Evolutionary conservation across 345 rosid genomes (phyloP).

Genomic region (Eucalyptus globulus): DNA sequence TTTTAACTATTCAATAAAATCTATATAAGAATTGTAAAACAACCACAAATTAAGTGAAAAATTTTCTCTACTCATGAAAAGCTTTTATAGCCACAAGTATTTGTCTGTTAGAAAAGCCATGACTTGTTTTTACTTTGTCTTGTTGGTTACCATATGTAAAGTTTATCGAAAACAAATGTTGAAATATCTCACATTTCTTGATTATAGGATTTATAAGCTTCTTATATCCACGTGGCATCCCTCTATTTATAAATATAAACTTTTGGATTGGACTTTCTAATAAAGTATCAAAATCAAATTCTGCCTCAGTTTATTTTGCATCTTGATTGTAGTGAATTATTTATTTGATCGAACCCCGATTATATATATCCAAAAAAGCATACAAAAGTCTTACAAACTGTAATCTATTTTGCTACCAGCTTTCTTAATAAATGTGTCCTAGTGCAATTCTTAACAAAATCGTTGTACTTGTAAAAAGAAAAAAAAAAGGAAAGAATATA

Average conservation of each 20-base stretch:
- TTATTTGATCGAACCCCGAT: not conserved
- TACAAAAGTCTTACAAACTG: not conserved
- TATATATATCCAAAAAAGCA: not conserved
- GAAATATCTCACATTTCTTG: not conserved
- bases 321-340: not conserved
- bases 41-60: not conserved
- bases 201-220: not conserved
- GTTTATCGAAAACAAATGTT: no score
- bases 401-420: not conserved
- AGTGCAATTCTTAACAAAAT: not conserved
- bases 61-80: not conserved
- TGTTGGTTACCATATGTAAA: not conserved
- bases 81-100: not conserved
- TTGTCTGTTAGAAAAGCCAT: not conserved
- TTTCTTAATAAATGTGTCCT: not conserved
- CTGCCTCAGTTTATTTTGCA: fast-evolving
- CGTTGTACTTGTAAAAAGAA: not conserved
- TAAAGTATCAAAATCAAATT: fast-evolving
- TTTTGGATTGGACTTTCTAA: not conserved
- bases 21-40: not conserved
- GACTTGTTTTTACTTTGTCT: not conserved
- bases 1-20: not conserved
- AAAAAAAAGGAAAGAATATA: not conserved
- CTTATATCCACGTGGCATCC: not conserved
- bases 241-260: not conserved